Percentiles rank a stretch among this genome's conserved stretches.
phyloP scores from a whole-genome alignment of 768 basidiomycete genomes.

The Chlorophyllum brunneum region DNA sequence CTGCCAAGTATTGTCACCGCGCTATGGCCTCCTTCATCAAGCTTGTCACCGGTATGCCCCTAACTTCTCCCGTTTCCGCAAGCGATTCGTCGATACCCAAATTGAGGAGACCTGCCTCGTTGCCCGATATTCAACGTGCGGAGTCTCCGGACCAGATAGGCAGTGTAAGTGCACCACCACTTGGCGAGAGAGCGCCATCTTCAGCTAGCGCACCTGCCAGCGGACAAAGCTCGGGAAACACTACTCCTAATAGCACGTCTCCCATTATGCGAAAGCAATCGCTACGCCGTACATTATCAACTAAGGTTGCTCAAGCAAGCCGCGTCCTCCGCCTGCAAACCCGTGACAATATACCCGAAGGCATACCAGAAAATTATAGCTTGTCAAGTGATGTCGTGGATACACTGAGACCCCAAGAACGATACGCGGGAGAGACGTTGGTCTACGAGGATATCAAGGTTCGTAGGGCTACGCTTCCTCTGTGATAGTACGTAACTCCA shows the following conservation, averaged over 20 bases:
- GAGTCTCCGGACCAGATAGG: slow-evolving; percentile 4
- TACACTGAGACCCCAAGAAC: slow-evolving; percentile 18
- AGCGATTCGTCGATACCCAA: slow-evolving; percentile 1
- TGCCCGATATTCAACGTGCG: background rate
- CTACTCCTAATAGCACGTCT: background rate
- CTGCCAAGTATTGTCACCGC: slow-evolving; percentile 77
- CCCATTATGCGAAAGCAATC: slow-evolving; percentile 14
- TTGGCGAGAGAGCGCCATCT: background rate
- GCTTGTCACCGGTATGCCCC: slow-evolving; percentile 52
- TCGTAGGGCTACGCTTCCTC: slow-evolving; percentile 10
- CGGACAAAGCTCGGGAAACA: background rate
- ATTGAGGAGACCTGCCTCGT: background rate
- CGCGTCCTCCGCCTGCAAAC: slow-evolving; percentile 14
- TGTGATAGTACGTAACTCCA: background rate
- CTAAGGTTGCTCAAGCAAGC: slow-evolving; percentile 15
- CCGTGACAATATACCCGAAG: slow-evolving; percentile 4
- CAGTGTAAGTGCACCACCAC: background rate
- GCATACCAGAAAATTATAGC: background rate
- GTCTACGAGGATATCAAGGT: slow-evolving; percentile 55
- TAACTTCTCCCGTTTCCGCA: slow-evolving; percentile 14
- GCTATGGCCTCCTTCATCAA: slow-evolving; percentile 71
- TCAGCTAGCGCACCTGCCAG: background rate
- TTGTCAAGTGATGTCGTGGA: background rate
- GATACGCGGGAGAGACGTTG: slow-evolving; percentile 55
- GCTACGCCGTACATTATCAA: slow-evolving; percentile 21